Evolutionary conservation across 2,329 filamentous ascomycete genomes (phyloP).

Genomic region (Ophidiomyces ophidiicola): DNA sequence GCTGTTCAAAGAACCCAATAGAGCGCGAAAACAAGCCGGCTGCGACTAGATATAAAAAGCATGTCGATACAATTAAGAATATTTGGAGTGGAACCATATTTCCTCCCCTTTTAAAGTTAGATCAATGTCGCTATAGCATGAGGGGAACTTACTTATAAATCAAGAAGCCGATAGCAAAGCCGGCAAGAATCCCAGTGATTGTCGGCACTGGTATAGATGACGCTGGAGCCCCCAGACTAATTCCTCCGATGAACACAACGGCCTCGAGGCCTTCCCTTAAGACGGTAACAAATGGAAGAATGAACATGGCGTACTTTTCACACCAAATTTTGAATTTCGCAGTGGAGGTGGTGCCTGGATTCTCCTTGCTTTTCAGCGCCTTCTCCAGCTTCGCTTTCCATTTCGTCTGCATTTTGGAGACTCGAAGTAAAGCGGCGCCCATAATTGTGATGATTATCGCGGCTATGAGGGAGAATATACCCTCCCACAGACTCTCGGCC

Average conservation of each 20-base stretch:
- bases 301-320: conserved; percentile 12
- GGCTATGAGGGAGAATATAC: conserved; percentile 10
- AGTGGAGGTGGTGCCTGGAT: background rate
- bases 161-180: conserved; percentile 9
- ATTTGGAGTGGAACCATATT: conserved; percentile 12
- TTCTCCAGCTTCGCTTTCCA: conserved; percentile 9
- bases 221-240: conserved; percentile 10
- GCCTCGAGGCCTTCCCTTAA: conserved; percentile 12
- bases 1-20: conserved; percentile 10
- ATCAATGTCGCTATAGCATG: background rate
- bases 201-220: conserved; percentile 11
- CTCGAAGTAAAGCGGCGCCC: conserved; percentile 11
- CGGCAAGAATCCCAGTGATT: conserved; percentile 8
- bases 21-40: conserved; percentile 8
- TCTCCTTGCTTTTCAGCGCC: conserved; percentile 6
- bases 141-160: conserved; percentile 11
- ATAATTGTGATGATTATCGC: conserved; percentile 12
- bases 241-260: conserved; percentile 11
- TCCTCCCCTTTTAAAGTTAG: conserved; percentile 7
- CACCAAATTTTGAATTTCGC: conserved; percentile 10
- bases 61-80: conserved; percentile 12
- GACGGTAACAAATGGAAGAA: conserved; percentile 11
- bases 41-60: conserved; percentile 12
- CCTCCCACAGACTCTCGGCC: conserved; percentile 12
- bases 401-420: conserved; percentile 12